These are phyloP conservation scores for Hypericum perforatum DNA, from an alignment of 345 rosid genomes.

Conservation along the genomic window DNA sequence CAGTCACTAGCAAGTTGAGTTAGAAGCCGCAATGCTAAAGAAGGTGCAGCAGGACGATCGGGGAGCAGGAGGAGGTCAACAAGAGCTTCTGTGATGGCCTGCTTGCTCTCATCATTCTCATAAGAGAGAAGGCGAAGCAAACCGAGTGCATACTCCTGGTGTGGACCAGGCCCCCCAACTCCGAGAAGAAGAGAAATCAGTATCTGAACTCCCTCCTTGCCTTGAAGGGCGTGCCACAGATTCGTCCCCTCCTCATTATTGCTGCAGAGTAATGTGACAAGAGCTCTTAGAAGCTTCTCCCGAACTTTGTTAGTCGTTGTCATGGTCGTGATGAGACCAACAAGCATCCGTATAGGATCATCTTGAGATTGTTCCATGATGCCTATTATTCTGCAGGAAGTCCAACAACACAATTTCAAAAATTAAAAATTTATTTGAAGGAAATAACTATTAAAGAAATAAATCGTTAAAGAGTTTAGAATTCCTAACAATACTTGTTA, in stretches of 20 bases:
- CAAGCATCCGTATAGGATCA: constrained; percentile 92
- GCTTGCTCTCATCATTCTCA: constrained; percentile 98
- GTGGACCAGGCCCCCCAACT: constrained; percentile 57
- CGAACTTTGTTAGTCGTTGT: constrained; percentile 72
- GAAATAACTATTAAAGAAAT: no score
- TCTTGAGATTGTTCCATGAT: no score
- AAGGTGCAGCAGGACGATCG: constrained; percentile 98
- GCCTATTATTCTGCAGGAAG: no score
- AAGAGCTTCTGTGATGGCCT: constrained; percentile 99
- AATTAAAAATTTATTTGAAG: no score
- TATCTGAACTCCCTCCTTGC: constrained; percentile 96
- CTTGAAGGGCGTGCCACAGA: constrained; percentile 92
- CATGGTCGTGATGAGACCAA: constrained; percentile 97
- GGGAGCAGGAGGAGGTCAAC: constrained; percentile 98
- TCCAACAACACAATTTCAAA: no score
- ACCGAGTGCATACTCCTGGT: constrained; percentile 98
- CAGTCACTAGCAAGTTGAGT: constrained; percentile 91
- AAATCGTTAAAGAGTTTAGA: no score
- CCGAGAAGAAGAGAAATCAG: constrained; percentile 84
- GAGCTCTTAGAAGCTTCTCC: constrained; percentile 87
- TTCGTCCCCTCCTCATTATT: constrained; percentile 51
- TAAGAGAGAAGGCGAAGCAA: constrained; percentile 85
- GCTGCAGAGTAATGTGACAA: constrained; percentile 52
- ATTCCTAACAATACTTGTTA: no score
- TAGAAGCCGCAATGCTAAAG: constrained; percentile 75